phyloP scores from a whole-genome alignment of 2,329 filamentous ascomycete genomes.

The Pestalotiopsis sp. region DNA sequence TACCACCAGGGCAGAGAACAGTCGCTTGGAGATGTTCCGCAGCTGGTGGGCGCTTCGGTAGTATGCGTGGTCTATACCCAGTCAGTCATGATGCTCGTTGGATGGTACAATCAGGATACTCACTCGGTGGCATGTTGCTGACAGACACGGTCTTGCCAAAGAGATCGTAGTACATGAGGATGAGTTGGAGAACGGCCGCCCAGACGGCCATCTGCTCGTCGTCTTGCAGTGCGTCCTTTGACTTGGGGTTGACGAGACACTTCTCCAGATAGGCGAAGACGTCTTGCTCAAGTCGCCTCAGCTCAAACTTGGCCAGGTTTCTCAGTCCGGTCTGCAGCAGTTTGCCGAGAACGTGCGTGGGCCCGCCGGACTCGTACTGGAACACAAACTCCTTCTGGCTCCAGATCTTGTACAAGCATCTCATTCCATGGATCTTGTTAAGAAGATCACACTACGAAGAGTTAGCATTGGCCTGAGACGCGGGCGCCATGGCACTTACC shows the following conservation, averaged over 20 bases:
- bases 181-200: constrained; percentile 52
- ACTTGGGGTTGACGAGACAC: constrained; percentile 17
- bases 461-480: background rate
- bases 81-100: background rate
- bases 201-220: constrained; percentile 48
- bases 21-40: constrained; percentile 18
- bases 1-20: constrained; percentile 31
- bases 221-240: constrained; percentile 17
- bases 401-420: constrained; percentile 54
- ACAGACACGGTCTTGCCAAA: constrained; percentile 19
- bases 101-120: constrained; percentile 1
- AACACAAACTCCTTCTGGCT: constrained; percentile 45
- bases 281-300: constrained; percentile 29
- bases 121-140: background rate
- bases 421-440: constrained; percentile 46
- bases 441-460: constrained; percentile 21
- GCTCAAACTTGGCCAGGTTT: constrained; percentile 24
- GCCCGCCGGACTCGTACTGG: constrained; percentile 17
- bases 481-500: background rate
- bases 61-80: constrained; percentile 11
- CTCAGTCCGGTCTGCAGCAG: constrained; percentile 28
- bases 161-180: constrained; percentile 51
- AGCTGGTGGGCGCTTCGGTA: constrained; percentile 16
- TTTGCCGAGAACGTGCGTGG: constrained; percentile 40
- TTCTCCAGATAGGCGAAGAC: constrained; percentile 23